Evolutionary conservation across 371 early-diverging fungal genomes (phyloP), one percentile per base, ranked within the genome.

Genomic region (Gilbertella persicaria): DNA sequence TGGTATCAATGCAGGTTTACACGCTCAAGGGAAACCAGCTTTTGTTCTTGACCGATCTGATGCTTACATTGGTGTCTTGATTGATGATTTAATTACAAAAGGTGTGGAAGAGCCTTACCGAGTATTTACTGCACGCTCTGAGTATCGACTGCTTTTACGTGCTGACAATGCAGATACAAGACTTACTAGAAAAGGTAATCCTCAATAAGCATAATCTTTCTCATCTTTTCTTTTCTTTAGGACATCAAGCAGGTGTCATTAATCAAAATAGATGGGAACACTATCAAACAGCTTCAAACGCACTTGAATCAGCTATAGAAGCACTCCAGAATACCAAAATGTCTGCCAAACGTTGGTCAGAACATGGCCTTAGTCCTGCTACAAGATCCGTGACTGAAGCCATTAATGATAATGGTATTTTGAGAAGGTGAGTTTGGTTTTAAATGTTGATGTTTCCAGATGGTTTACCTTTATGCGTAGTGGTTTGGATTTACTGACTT

Each of bases 41-140:
- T 80, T 93, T 46, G 70, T 84, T 10, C 72, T 93, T 36, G 85
- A 86, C 45, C 78, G 93, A 13, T 86, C 90, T 0, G 91, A 93
- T 56, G 93, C 85, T 1, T 92, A 93, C 46, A 84, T 93, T 54
- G 93, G 93, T 48, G 93, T 93, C 2, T 71, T 93, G 24, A 85
- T 92, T 44, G 93, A 93, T 59, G 93, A 93, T 60, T 63, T 93
- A 53, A 86, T 86, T 40, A 91, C 88, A 6, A 88, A 88, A 49
- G 93, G 93, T 12, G 92, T 92, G 5, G 84, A 86, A 25, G 93
- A 93, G 54, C 93, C 93, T 1, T 93, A 93, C 60, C 78, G 93
- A 20, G 85, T 93, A 2, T 92, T 93, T 52, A 92, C 93, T 2
- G 80, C 91, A 3, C 71, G 92, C n/a, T 89, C 92, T 5, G 93